Conservation (phyloP, 805 yeast species). For the Hanseniaspora meyeri region DNA sequence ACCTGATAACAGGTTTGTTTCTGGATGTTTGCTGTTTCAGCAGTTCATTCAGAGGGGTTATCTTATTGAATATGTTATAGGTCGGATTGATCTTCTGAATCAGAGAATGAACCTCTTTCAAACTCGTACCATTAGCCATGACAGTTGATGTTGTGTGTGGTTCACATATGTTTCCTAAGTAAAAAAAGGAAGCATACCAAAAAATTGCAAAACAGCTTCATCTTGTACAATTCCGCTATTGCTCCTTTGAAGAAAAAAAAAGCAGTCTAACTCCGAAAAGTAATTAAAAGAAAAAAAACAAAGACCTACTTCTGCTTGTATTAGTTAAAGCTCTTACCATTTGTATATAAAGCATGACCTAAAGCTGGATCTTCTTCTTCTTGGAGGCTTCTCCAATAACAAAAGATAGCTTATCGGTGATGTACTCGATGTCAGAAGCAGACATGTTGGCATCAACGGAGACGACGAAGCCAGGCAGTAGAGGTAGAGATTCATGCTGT, state of each 20-base stretch:
- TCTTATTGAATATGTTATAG: conserved; percentile 4
- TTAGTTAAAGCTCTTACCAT: too few relatives aligned
- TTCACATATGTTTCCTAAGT: too few relatives aligned
- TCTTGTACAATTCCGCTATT: too few relatives aligned
- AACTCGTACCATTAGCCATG: not conserved
- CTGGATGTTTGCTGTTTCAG: not conserved
- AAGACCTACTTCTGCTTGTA: too few relatives aligned
- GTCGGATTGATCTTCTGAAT: not conserved
- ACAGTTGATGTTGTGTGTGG: too few relatives aligned
- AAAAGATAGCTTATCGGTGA: not conserved
- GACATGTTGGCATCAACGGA: conserved; percentile 37
- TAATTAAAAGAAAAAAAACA: too few relatives aligned
- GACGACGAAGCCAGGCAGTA: conserved; percentile 48
- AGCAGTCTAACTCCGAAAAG: too few relatives aligned
- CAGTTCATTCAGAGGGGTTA: not conserved
- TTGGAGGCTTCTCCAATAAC: conserved; percentile 12
- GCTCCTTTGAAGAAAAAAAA: too few relatives aligned
- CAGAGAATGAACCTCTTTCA: not conserved
- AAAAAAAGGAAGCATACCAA: too few relatives aligned
- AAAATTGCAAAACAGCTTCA: too few relatives aligned
- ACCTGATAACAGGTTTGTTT: not conserved
- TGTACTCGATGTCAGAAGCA: conserved; percentile 28
- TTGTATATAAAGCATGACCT: too few relatives aligned
- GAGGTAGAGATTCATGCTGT: conserved; percentile 62
- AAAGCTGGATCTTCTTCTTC: not conserved